Conservation (phyloP, 2,329 filamentous ascomycete species). For the Arachnomyces sp. region DNA sequence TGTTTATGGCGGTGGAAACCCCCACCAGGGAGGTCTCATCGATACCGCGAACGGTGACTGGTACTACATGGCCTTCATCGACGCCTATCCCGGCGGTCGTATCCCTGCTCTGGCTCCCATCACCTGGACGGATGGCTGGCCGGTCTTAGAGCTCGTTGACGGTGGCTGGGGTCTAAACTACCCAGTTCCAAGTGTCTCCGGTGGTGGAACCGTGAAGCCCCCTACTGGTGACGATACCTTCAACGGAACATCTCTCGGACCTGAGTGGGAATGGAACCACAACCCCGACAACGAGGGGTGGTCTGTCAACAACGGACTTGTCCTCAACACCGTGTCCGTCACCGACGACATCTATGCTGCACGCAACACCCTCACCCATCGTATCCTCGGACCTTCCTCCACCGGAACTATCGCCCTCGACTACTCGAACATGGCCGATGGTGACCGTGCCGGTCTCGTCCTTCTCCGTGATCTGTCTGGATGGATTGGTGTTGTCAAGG, state of each 20-base stretch:
- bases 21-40: constrained; percentile 51
- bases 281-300: constrained; percentile 47
- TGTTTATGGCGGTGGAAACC: constrained; percentile 36
- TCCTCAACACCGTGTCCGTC: constrained; percentile 42
- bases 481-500: constrained; percentile 44
- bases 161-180: constrained; percentile 44
- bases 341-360: constrained; percentile 43
- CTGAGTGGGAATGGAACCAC: constrained; percentile 55
- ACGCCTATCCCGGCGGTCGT: constrained; percentile 48
- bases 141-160: constrained; percentile 34
- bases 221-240: constrained; percentile 42
- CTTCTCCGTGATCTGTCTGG: constrained; percentile 47
- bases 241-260: constrained; percentile 31
- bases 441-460: constrained; percentile 46
- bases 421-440: constrained; percentile 41
- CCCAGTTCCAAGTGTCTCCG: constrained; percentile 20
- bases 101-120: constrained; percentile 51
- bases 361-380: constrained; percentile 36
- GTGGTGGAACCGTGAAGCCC: constrained; percentile 16
- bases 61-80: constrained; percentile 53
- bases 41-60: constrained; percentile 45
- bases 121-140: constrained; percentile 47
- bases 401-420: constrained; percentile 45
- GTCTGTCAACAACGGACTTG: constrained; percentile 38
- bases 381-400: constrained; percentile 34